phyloP scores from a whole-genome alignment of 176 grass and related monocot species.

The Phragmites australis region DNA sequence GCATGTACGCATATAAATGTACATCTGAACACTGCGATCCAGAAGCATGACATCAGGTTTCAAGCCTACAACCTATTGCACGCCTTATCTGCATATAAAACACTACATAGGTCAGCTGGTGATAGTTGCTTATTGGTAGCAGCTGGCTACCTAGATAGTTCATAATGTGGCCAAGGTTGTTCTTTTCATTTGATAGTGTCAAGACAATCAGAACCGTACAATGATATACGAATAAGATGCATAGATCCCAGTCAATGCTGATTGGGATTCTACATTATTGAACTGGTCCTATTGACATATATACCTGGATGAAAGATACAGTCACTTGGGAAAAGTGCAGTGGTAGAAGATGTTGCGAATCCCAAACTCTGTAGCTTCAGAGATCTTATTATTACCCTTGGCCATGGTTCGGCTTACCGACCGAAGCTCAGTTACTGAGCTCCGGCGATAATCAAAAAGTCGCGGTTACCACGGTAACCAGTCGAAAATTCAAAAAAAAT shows the following conservation, averaged over 20 bases:
- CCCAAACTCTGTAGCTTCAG: conserved; percentile 3
- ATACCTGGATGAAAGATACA: conserved; percentile 35
- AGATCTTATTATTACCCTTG: not conserved
- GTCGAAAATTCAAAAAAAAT: too few species aligned
- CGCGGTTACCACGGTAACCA: too few species aligned
- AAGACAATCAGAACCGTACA: conserved; percentile 13
- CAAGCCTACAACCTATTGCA: conserved; percentile 11
- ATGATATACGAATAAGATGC: conserved; percentile 1
- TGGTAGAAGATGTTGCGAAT: conserved; percentile 12
- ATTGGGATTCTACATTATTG: conserved; percentile 41
- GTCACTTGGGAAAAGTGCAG: not conserved
- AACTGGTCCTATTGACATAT: conserved; percentile 28
- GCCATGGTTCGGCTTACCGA: too few species aligned
- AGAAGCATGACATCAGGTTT: conserved; percentile 9
- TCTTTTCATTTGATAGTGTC: conserved; percentile 35
- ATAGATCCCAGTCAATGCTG: conserved; percentile 28
- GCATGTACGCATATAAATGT: conserved; percentile 6
- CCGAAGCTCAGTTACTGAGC: too few species aligned
- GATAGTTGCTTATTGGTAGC: not conserved
- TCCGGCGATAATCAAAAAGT: too few species aligned
- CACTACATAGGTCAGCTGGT: not conserved
- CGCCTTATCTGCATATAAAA: not conserved
- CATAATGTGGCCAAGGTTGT: conserved; percentile 4
- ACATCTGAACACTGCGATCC: not conserved
- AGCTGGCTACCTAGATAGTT: conserved; percentile 17